Evolutionary conservation across 164 flowering plant species (phyloP).

Genomic region (Annona cherimola): DNA sequence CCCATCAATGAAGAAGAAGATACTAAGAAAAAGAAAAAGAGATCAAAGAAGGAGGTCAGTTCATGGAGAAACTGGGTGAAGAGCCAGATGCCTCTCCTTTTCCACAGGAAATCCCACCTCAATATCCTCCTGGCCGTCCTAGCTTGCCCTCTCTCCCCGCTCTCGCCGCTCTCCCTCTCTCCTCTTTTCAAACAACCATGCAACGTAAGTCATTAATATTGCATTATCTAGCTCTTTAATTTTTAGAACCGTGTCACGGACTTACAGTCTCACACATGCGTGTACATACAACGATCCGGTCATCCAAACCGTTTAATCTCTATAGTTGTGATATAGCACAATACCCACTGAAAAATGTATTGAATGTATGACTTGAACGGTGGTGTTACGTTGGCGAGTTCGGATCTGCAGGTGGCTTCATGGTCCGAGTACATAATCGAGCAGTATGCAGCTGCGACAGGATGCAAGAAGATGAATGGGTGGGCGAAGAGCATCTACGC

Average conservation of each 20-base stretch:
- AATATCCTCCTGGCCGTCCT: conserved; percentile 61
- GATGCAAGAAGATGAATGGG: conserved; percentile 56
- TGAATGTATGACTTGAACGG: background rate
- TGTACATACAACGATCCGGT: background rate
- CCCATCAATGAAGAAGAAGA: conserved; percentile 44
- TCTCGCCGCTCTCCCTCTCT: conserved; percentile 25
- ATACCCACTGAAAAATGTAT: background rate
- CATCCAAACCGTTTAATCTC: background rate
- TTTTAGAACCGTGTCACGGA: background rate
- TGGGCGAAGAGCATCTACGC: conserved; percentile 54
- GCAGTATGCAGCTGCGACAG: conserved; percentile 71
- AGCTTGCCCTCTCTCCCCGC: conserved; percentile 79
- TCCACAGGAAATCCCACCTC: conserved; percentile 62
- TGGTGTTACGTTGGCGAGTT: background rate
- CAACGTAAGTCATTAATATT: conserved; percentile 23
- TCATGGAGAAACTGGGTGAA: conserved; percentile 63
- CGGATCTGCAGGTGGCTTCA: conserved; percentile 39
- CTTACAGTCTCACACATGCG: background rate
- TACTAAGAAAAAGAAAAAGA: conserved; percentile 24
- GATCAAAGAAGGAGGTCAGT: conserved; percentile 6
- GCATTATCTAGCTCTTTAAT: too few relatives aligned
- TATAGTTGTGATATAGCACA: background rate
- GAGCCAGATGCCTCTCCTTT: conserved; percentile 41
- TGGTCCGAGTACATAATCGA: conserved; percentile 64
- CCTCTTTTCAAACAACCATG: conserved; percentile 17